phyloP scores from a whole-genome alignment of 805 yeast genomes.

The Sugiyamaella mastotermitis region DNA sequence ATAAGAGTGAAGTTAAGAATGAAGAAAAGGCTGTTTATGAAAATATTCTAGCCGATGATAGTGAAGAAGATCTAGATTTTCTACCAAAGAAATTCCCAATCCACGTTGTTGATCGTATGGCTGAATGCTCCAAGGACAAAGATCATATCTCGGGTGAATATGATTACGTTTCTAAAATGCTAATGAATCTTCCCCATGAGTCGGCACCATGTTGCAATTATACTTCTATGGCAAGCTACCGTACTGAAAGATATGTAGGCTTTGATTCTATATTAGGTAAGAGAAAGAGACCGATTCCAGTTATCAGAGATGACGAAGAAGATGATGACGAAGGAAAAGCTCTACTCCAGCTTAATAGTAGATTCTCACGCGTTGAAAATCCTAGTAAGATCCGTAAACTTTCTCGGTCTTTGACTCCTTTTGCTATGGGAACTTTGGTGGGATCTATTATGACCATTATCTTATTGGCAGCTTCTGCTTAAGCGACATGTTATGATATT shows the following conservation, averaged over 20 bases:
- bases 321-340: too few relatives aligned
- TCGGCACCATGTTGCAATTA: neutral
- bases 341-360: neutral
- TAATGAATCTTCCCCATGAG: neutral
- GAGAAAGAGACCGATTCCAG: too few relatives aligned
- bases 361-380: neutral
- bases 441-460: constrained; percentile 20
- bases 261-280: too few relatives aligned
- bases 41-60: neutral
- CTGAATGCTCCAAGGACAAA: neutral
- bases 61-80: neutral
- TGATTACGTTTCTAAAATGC: neutral
- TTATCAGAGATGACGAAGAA: too few relatives aligned
- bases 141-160: neutral
- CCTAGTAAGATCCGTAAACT: neutral
- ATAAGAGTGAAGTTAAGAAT: neutral
- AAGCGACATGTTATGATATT: constrained; percentile 6
- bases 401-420: constrained; percentile 3
- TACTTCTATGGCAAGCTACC: neutral
- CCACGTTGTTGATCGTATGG: neutral
- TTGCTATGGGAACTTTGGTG: constrained; percentile 15
- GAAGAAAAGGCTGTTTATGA: constrained; percentile 2
- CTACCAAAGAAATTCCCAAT: neutral
- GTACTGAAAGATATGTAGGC: too few relatives aligned
- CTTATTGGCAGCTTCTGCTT: constrained; percentile 14